phyloP scores from a whole-genome alignment of 495 filamentous ascomycete genomes.

The Podospora sp. region DNA sequence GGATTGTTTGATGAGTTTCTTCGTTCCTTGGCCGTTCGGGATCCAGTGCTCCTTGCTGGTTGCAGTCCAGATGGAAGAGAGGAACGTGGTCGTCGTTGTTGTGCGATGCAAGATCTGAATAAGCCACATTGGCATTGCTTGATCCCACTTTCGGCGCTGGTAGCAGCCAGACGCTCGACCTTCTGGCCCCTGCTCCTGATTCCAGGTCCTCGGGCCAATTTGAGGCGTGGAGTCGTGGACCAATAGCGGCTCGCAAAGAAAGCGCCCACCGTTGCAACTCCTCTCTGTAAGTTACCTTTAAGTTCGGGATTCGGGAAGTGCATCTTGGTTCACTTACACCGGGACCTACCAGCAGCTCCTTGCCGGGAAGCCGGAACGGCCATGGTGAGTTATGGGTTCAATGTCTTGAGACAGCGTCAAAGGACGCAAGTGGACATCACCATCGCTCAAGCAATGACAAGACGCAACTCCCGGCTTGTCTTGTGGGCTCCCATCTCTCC shows the following conservation, averaged over 20 bases:
- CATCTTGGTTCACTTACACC: neutral
- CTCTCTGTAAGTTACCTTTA: neutral
- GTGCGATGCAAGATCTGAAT: conserved; percentile 10
- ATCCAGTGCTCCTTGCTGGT: neutral
- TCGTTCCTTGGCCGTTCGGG: conserved; percentile 4
- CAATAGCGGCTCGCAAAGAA: neutral
- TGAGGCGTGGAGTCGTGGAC: neutral
- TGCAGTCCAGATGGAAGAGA: neutral
- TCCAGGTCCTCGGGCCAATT: neutral
- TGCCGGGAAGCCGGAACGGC: no score
- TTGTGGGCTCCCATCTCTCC: neutral
- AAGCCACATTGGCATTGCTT: neutral
- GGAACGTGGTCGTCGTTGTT: neutral
- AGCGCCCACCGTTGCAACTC: neutral
- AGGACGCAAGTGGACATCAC: no score
- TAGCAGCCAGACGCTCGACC: neutral
- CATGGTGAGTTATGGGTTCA: no score
- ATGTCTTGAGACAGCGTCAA: no score
- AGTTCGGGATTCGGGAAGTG: neutral
- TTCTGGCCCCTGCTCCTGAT: neutral
- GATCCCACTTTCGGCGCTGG: neutral
- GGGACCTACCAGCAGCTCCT: no score
- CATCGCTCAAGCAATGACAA: neutral
- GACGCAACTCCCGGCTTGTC: neutral
- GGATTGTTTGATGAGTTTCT: conserved; percentile 10